Base-by-base conservation (phyloP, 2,329 filamentous ascomycete genomes). In the Ceratocystis variospora region DNA sequence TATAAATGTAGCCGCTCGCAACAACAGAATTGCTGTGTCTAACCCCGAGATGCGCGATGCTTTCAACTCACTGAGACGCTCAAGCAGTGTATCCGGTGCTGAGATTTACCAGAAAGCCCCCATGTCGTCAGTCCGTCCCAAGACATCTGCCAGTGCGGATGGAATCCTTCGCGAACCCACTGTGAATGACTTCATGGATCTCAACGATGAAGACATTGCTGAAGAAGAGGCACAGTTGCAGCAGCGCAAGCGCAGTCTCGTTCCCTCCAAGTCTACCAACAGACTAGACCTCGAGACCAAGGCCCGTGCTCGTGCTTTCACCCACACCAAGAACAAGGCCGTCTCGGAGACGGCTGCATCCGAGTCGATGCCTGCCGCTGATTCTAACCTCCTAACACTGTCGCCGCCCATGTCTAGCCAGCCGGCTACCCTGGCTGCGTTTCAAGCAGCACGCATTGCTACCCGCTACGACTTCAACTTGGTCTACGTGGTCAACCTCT, bases 201-300 rank as follows among this genome's bases (percentile, higher is more conserved):
- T 84, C 5, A 80, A 77, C 66, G 82, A 84, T 68, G 81, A 85
- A 37, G 82, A 84, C 66, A 82, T 85, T 68, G 80, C 81, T 7
- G 82, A 84, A 70, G 73, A 71, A 70, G 62, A 67, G 48, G 12
- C 63, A 10, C 55, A 62, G 53, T 12, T 37, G 5, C 61, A 63
- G 62, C 67, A 6, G 62, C 68, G 44, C 69, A 69, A 37, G 59
- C 67, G 7, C 62, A 46, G 45, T 12, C 5, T 31, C 17, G 61
- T n/a, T 41, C 46, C 37, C 22, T 28, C 59, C 25, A 63, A 46
- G n/a, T 63, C 61, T 2, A 48, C 15, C 67, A 64, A 6, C 65
- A 66, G 31, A 28, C 65, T 64, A 1, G 50, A 15, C 10, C 63
- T 55, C 12, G 63, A 63, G 53, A 33, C 53, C 19, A 61, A 55